These are phyloP conservation scores for Clavispora carvajalis DNA, from an alignment of 805 yeast species.

Conservation along the genomic window DNA sequence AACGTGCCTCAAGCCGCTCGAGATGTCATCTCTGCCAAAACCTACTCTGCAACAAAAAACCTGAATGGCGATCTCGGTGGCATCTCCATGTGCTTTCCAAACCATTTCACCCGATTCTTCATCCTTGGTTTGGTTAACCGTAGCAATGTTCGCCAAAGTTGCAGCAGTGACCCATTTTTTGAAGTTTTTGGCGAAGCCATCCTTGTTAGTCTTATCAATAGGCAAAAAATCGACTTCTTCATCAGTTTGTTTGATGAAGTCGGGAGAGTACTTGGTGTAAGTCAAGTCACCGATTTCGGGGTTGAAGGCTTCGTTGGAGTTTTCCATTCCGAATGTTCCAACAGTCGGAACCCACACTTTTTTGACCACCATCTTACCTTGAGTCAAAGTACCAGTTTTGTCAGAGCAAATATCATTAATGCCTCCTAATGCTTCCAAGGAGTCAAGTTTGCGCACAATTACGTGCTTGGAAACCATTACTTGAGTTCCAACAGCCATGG, in stretches of 20 bases:
- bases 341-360: slow-evolving; percentile 62
- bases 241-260: slow-evolving; percentile 29
- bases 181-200: slow-evolving; percentile 24
- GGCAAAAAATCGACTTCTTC: slow-evolving; percentile 31
- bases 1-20: slow-evolving; percentile 8
- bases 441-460: slow-evolving; percentile 70
- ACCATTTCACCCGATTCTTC: slow-evolving; percentile 32
- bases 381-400: slow-evolving; percentile 78
- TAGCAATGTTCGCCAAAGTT: slow-evolving; percentile 76
- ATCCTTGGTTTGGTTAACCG: slow-evolving; percentile 45
- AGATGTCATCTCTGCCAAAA: slow-evolving; percentile 22
- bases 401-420: slow-evolving; percentile 78
- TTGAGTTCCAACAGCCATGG: slow-evolving; percentile 80
- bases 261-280: slow-evolving; percentile 31
- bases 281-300: slow-evolving; percentile 54
- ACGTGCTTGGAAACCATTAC: slow-evolving; percentile 66
- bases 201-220: slow-evolving; percentile 14
- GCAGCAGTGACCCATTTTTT: slow-evolving; percentile 58
- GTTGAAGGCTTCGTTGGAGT: slow-evolving; percentile 56
- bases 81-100: slow-evolving; percentile 19
- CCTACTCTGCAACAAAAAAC: slow-evolving; percentile 17
- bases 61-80: slow-evolving; percentile 18
- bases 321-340: slow-evolving; percentile 52
- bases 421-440: slow-evolving; percentile 74
- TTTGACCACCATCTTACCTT: slow-evolving; percentile 73